Base-by-base conservation (phyloP, 306 rosid species). In the Crotalaria pallida region DNA sequence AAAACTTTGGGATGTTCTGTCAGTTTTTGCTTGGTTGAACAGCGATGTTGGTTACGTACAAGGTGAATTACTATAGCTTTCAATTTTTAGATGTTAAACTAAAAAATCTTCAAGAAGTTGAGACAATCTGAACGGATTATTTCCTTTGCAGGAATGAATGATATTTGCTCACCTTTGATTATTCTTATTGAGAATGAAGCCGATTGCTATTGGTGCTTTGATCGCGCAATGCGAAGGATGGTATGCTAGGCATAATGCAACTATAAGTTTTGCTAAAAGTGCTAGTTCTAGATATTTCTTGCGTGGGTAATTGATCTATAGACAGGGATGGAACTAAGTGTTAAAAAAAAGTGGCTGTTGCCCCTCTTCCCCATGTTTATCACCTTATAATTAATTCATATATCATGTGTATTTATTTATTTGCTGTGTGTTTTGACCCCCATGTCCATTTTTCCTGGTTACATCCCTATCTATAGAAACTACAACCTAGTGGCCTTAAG, bases 201-300 rank as follows among this genome's bases (percentile, higher is more conserved):
- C 31, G 97, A 93, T 80, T 87, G 96, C 36, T 93, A 73, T 77
- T 90, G 98, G 98, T 93, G 98, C 83, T 93, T 88, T 60, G 92
- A 93, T 19, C 93, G 84, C 47, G 96, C 97, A 4, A 93, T 93
- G 98, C 90, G 90, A 76, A 90, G 92, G 79, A 85, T 93, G 96
- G 98, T 93, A 87, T 76, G 81, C 58, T 67, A 48, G 4, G 55
- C 33, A 67, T 59, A 41, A 10, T 52, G 52, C 48, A 33, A 48
- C 22, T 6, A 36, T 38, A 47, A 69, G 11, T 1, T 62, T 68
- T 12, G 60, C 61, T 49, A 33, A n/a, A 49, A 21, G 33, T 65
- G 73, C 40, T 57, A 65, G 33, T 48, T 71, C 49, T 71, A 24
- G 26, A 21, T 72, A 33, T 61, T 69, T 60, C 52, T 60, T 52